phyloP scores from a whole-genome alignment of 164 flowering plant species.

The Stephania cephalantha region DNA sequence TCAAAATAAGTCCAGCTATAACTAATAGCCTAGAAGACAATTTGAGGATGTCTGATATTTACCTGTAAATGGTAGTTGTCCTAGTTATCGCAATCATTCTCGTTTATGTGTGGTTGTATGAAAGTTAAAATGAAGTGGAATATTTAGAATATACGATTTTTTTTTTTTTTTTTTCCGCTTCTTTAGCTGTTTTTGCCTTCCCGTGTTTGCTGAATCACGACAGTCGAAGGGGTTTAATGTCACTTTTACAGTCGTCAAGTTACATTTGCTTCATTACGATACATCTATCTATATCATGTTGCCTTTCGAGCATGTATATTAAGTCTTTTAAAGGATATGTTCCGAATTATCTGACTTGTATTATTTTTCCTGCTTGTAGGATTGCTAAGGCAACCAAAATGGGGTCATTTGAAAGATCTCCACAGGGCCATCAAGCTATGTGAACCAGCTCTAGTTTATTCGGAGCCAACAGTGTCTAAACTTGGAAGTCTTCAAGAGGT shows the following conservation, averaged over 20 bases:
- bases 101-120: not conserved
- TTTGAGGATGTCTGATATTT: not conserved
- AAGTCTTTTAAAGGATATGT: not conserved
- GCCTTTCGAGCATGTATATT: not conserved
- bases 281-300: not conserved
- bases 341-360: not conserved
- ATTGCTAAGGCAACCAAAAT: conserved; percentile 68
- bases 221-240: not conserved
- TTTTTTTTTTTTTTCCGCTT: not conserved
- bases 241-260: not conserved
- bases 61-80: conserved; percentile 4
- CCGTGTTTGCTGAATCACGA: not conserved
- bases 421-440: conserved; percentile 80
- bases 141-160: not conserved
- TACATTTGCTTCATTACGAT: not conserved
- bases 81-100: not conserved
- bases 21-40: not conserved
- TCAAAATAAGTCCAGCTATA: not conserved
- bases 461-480: conserved; percentile 45
- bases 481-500: conserved; percentile 74
- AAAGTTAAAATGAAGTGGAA: not conserved
- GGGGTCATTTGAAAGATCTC: conserved; percentile 74
- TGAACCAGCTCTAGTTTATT: conserved; percentile 71
- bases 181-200: not conserved
- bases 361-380: conserved; percentile 35